A percentile compares a stretch with the other conserved stretches of the same genome.
These are phyloP conservation scores for Endogone sp. DNA, from an alignment of 192 early-diverging fungal species.

Conservation along the genomic window DNA sequence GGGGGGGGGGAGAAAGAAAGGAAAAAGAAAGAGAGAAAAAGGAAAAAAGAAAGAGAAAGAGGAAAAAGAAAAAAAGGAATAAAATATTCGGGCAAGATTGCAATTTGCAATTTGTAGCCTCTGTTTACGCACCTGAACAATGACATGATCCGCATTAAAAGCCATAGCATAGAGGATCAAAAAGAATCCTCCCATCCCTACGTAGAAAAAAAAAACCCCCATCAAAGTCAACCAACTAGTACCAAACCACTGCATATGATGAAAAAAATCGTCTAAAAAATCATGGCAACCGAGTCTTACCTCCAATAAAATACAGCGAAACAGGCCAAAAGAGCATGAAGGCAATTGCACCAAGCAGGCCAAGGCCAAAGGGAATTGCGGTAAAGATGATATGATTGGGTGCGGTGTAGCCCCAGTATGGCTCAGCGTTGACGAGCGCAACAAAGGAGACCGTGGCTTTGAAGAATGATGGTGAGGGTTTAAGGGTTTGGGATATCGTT, in stretches of 20 bases:
- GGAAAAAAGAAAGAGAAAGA: too few relatives aligned
- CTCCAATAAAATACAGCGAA: constrained; percentile 58
- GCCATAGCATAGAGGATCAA: background rate
- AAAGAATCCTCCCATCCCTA: background rate
- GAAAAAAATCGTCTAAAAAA: constrained; percentile 69
- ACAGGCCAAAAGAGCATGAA: constrained; percentile 64
- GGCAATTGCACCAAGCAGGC: constrained; percentile 61
- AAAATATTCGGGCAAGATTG: too few relatives aligned
- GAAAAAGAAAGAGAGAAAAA: too few relatives aligned
- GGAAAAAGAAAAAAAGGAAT: too few relatives aligned
- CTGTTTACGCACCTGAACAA: background rate
- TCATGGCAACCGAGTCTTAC: constrained; percentile 28
- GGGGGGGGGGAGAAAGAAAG: too few relatives aligned
- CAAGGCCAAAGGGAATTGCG: constrained; percentile 55
- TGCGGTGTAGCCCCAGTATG: constrained; percentile 31
- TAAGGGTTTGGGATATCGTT: too few relatives aligned
- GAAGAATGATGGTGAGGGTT: background rate
- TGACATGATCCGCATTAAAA: background rate
- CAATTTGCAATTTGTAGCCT: too few relatives aligned
- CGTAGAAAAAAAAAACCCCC: constrained; percentile 63
- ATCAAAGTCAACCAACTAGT: constrained; percentile 57
- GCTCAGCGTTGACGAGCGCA: constrained; percentile 32
- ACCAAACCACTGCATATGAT: constrained; percentile 40
- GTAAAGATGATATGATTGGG: constrained; percentile 45
- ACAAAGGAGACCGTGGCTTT: constrained; percentile 29